Base-by-base conservation (phyloP, 2,329 filamentous ascomycete species). In the Neofusicoccum sp. region DNA sequence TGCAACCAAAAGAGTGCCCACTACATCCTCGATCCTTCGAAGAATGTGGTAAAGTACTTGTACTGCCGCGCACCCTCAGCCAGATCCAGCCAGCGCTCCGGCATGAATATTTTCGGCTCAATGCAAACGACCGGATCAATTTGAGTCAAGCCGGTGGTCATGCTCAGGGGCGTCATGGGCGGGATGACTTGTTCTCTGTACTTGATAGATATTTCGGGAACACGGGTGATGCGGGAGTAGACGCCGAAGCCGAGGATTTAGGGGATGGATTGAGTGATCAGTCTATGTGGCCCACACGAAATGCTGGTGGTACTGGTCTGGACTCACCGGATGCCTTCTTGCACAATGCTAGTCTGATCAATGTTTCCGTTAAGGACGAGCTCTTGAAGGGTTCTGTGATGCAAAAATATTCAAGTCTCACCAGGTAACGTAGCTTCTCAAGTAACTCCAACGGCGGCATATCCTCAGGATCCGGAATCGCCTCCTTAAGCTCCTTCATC, bases 21-120 rank as follows among this genome's bases (percentile, higher is more conserved):
- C 64, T 66, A 66, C n/a, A 12, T 6, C 33, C 65, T 36, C 12
- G 36, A 47, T 7, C 65, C 65, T 33, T 64, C 66, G 11, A 6
- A 34, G 47, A 66, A 66, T 9, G 64, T 6, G 11, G 64, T 62
- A 14, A 66, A 44, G 36, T 64, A 64, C 16, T 37, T 43, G 6
- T 56, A 44, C 28, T 65, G 54, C 47, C 47, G 8, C 1, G 47
- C 47, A 5, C 8, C 16, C 33, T 50, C 47, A 3, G 8, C 33
- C 47, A 16, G 14, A n/a, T 50, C 47, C 28, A 16, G 12, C 47
- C 47, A 50, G 12, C 47, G 14, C 47, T 50, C 47, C 8, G 47
- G 47, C 28, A 11, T 28, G 14, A 50, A 50, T 1, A 11, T 16
- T 6, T 9, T 8, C 14, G 47, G 14, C 28, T 50, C 11, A 16